Percentiles rank a stretch among this genome's conserved stretches.
These are phyloP conservation scores for Boletus tomentosulus DNA, from an alignment of 768 basidiomycete species.

Conservation along the genomic window DNA sequence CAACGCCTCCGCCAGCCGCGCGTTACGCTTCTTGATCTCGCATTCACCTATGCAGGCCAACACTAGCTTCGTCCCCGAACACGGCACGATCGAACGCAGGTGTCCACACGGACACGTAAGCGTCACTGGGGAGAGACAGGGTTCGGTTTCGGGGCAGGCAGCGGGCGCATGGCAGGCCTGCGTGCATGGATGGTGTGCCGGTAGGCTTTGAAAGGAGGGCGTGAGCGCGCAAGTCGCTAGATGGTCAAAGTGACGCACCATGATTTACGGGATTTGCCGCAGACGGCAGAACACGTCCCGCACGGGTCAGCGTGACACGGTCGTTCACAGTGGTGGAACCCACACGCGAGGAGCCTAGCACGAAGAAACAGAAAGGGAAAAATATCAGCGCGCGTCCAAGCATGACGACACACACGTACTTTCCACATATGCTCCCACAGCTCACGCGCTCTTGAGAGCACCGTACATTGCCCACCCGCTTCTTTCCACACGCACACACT, in stretches of 20 bases:
- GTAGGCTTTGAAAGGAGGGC: slow-evolving; percentile 42
- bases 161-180: slow-evolving; percentile 86
- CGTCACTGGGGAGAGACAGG: slow-evolving; percentile 65
- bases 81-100: slow-evolving; percentile 66
- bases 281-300: slow-evolving; percentile 68
- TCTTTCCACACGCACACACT: slow-evolving; percentile 87
- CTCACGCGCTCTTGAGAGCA: slow-evolving; percentile 80
- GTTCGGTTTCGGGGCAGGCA: slow-evolving; percentile 71
- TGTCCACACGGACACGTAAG: slow-evolving; percentile 83
- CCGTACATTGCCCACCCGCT: slow-evolving; percentile 66
- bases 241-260: slow-evolving; percentile 50
- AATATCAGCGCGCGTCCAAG: not conserved
- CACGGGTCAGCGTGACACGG: slow-evolving; percentile 82
- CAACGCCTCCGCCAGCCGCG: slow-evolving; percentile 82
- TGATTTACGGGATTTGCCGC: slow-evolving; percentile 81
- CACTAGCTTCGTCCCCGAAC: slow-evolving; percentile 46
- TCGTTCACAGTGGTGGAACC: slow-evolving; percentile 84
- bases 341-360: slow-evolving; percentile 66
- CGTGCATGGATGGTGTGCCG: slow-evolving; percentile 70
- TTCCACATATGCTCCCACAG: slow-evolving; percentile 81
- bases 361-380: not conserved
- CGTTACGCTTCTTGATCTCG: slow-evolving; percentile 79
- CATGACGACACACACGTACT: slow-evolving; percentile 39
- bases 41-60: slow-evolving; percentile 85
- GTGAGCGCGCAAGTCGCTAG: not conserved